Conservation (phyloP, 441 rosid species). For the Mallotus repandus region DNA sequence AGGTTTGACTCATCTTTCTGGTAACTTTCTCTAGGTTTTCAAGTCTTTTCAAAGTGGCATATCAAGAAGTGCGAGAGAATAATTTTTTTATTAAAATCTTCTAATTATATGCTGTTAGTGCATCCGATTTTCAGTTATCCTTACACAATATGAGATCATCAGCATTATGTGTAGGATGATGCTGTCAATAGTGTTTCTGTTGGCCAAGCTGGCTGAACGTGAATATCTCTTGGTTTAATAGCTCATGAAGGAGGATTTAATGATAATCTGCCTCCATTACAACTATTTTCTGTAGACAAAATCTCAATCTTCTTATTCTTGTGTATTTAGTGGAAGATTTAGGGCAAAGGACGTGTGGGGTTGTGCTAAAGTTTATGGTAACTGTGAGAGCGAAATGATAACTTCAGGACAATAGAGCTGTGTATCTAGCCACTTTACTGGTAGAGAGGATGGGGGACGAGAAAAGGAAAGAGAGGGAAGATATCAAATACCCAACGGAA, state of each 20-base stretch:
- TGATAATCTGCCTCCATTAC: not conserved
- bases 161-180: not conserved
- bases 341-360: not conserved
- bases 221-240: not conserved
- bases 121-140: not conserved
- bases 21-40: not conserved
- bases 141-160: not conserved
- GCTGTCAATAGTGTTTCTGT: not conserved
- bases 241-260: not conserved
- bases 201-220: not conserved
- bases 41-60: not conserved
- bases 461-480: conserved; percentile 4
- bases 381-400: not conserved
- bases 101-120: not conserved
- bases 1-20: conserved; percentile 45
- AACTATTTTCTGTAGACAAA: not conserved
- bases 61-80: not conserved
- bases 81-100: not conserved
- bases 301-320: not conserved
- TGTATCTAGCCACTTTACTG: not conserved
- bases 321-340: not conserved
- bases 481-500: not conserved
- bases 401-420: not conserved
- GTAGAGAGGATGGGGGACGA: not conserved
- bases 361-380: not conserved